Conservation (phyloP, 768 basidiomycete genomes). For the Serpula lacrymans region DNA sequence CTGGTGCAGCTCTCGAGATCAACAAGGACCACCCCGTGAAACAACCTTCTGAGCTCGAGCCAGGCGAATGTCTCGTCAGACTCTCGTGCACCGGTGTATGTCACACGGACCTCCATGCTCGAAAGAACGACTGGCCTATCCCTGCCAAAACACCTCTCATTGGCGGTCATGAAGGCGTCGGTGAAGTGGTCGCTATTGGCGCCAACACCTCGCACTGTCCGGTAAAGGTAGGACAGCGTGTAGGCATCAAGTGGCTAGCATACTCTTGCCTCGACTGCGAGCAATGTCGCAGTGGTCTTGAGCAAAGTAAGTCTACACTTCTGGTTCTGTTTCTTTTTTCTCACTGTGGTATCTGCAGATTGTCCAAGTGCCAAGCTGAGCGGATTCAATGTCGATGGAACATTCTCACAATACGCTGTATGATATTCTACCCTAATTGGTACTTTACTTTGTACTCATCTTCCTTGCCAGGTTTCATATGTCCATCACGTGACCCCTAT, state of each 20-base stretch:
- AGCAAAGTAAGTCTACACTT: constrained; percentile 54
- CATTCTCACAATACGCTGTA: constrained; percentile 68
- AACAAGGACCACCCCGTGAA: constrained; percentile 52
- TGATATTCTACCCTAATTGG: constrained; percentile 16
- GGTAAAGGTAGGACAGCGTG: constrained; percentile 73
- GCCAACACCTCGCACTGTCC: constrained; percentile 53
- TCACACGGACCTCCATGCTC: constrained; percentile 80
- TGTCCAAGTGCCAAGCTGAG: constrained; percentile 58
- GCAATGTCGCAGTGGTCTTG: constrained; percentile 70
- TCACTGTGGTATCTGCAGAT: constrained; percentile 31
- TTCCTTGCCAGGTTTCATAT: constrained; percentile 52
- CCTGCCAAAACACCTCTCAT: constrained; percentile 62
- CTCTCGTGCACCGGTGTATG: constrained; percentile 81
- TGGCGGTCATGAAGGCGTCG: constrained; percentile 86
- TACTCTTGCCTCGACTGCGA: constrained; percentile 75
- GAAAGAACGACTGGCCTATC: constrained; percentile 78
- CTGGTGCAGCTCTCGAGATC: constrained; percentile 29
- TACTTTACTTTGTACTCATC: not conserved
- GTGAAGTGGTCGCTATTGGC: constrained; percentile 77
- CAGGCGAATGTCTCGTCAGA: constrained; percentile 75
- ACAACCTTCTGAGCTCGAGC: constrained; percentile 50
- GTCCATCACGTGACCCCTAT: constrained; percentile 76
- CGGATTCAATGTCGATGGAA: constrained; percentile 77
- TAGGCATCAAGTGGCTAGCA: constrained; percentile 83
- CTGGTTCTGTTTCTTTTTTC: not conserved